Conservation (phyloP, 495 filamentous ascomycete species). For the Podospora anserina region DNA sequence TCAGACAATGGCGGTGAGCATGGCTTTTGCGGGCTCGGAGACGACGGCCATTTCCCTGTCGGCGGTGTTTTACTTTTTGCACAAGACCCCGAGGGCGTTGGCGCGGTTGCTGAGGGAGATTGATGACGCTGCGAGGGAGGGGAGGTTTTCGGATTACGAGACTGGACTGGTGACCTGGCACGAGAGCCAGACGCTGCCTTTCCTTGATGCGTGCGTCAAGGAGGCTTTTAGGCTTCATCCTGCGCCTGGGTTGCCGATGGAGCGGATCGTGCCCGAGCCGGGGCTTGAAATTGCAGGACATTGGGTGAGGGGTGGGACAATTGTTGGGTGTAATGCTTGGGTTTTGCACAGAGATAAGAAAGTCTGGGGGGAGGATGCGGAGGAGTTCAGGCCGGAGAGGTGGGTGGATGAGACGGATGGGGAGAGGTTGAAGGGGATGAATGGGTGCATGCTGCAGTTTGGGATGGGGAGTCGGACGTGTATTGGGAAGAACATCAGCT, state of each 20-base stretch:
- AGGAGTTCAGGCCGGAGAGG: conserved; percentile 56
- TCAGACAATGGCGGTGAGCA: conserved; percentile 61
- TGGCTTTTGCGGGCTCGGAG: conserved; percentile 63
- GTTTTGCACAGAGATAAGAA: conserved; percentile 57
- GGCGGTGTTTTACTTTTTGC: conserved; percentile 63
- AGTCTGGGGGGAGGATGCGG: conserved; percentile 59
- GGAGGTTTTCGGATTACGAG: conserved; percentile 49
- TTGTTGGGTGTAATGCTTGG: conserved; percentile 63
- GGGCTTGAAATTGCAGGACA: conserved; percentile 54
- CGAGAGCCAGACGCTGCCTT: conserved; percentile 56
- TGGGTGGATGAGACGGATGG: conserved; percentile 50
- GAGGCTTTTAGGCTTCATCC: conserved; percentile 67
- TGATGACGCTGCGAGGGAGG: conserved; percentile 47
- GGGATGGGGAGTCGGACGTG: conserved; percentile 60
- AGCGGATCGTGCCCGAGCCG: conserved; percentile 59
- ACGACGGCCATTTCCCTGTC: conserved; percentile 62
- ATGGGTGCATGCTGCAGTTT: conserved; percentile 60
- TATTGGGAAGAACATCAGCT: conserved; percentile 68
- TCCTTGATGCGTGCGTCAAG: conserved; percentile 67
- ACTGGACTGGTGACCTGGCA: conserved; percentile 57
- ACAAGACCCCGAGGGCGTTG: conserved; percentile 51
- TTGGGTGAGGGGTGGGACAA: conserved; percentile 59
- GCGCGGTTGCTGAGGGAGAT: conserved; percentile 50
- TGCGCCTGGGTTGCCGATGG: conserved; percentile 58
- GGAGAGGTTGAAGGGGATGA: conserved; percentile 52